Conservation (phyloP, 1,139 yeast species). For the Yamadazyma membranifaciens region DNA sequence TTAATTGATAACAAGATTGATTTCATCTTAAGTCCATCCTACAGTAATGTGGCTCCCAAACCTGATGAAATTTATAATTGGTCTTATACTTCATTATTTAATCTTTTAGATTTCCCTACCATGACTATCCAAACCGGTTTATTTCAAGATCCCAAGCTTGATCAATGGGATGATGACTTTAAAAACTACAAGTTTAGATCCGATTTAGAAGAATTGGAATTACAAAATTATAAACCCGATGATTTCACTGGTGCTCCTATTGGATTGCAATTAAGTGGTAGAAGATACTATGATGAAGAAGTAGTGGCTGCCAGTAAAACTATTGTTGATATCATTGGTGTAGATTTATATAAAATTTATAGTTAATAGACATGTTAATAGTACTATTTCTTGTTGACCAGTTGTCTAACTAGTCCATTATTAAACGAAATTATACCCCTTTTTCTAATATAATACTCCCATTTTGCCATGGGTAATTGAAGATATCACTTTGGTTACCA, state of each 20-base stretch:
- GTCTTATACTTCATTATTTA: slow-evolving; percentile 74
- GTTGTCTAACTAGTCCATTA: too few species aligned
- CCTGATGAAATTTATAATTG: slow-evolving; percentile 66
- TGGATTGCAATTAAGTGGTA: slow-evolving; percentile 40
- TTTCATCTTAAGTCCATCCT: slow-evolving; percentile 65
- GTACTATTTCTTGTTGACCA: not conserved
- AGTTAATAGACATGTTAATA: not conserved
- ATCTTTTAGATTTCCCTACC: slow-evolving; percentile 62
- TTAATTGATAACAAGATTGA: slow-evolving; percentile 59
- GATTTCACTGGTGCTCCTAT: slow-evolving; percentile 39
- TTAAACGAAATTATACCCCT: too few species aligned
- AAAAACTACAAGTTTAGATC: slow-evolving; percentile 34
- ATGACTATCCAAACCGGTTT: slow-evolving; percentile 62
- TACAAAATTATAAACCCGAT: slow-evolving; percentile 31
- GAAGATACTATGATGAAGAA: slow-evolving; percentile 41
- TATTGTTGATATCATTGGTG: slow-evolving; percentile 26
- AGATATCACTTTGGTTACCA: too few species aligned
- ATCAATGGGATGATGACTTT: slow-evolving; percentile 38
- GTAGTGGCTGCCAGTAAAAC: slow-evolving; percentile 41
- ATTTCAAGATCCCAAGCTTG: slow-evolving; percentile 50
- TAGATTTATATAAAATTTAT: slow-evolving; percentile 19
- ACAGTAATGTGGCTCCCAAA: slow-evolving; percentile 71
- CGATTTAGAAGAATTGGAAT: slow-evolving; percentile 44
- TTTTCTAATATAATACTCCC: too few species aligned
- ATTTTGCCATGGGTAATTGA: too few species aligned